Evolutionary conservation across 768 basidiomycete genomes (phyloP).

Genomic region (Leccinum arenicola): DNA sequence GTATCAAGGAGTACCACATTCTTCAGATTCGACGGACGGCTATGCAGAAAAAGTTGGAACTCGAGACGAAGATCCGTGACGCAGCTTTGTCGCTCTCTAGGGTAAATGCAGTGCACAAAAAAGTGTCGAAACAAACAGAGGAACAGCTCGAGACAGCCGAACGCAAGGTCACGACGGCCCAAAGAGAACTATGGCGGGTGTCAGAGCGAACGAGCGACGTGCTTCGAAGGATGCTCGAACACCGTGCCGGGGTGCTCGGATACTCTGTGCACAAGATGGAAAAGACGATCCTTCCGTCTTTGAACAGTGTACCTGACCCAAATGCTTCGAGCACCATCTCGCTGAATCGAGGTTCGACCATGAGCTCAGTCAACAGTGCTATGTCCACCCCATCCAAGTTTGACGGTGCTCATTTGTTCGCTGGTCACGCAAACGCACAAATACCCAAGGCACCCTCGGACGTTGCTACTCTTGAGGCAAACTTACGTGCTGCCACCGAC

Average conservation of each 20-base stretch:
- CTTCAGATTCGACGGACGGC: constrained; percentile 65
- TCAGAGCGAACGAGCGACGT: constrained; percentile 65
- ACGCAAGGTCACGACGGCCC: constrained; percentile 63
- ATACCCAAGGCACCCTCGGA: constrained; percentile 47
- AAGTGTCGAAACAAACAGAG: constrained; percentile 58
- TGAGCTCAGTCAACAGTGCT: constrained; percentile 47
- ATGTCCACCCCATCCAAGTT: constrained; percentile 57
- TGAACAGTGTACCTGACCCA: constrained; percentile 32
- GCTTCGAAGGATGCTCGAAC: constrained; percentile 66
- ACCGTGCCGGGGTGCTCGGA: constrained; percentile 80
- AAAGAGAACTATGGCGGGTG: constrained; percentile 69
- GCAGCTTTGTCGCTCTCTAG: constrained; percentile 74
- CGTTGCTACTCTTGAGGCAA: constrained; percentile 56
- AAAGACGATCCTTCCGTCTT: constrained; percentile 39
- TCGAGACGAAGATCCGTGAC: constrained; percentile 87
- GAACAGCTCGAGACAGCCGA: constrained; percentile 76
- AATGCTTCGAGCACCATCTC: constrained; percentile 53
- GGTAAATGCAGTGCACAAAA: constrained; percentile 57
- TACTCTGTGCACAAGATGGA: constrained; percentile 68
- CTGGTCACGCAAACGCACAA: constrained; percentile 71
- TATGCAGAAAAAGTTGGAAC: constrained; percentile 67
- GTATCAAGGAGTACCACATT: constrained; percentile 67
- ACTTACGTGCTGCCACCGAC: constrained; percentile 58
- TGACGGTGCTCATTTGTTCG: constrained; percentile 82
- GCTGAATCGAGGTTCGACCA: constrained; percentile 47